Base-by-base conservation (phyloP, 2,329 filamentous ascomycete species). In the Fusarium pilosicola region DNA sequence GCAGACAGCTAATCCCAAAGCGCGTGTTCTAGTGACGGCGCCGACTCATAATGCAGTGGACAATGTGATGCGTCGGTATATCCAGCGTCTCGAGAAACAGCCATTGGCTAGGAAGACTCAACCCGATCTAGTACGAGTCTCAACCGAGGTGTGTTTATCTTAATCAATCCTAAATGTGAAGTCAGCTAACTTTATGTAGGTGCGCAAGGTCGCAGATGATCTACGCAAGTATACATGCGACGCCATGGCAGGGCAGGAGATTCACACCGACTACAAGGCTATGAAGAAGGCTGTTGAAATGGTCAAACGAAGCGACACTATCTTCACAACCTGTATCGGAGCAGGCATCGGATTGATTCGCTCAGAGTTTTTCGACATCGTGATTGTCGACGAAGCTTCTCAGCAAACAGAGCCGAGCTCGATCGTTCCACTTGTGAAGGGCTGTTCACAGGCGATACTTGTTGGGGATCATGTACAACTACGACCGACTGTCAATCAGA, bases 391-490 rank as follows among this genome's bases (percentile, higher is more conserved):
- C 62, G 84, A 86, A 76, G 85, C 85, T 12, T 86, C 85, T 6
- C 85, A 86, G 66, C 83, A 84, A 62, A 85, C 83, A 0, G 85
- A 87, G 64, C 81, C 84, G 0, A 80, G 77, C 2, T 82, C 81
- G 7, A 72, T 86, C 2, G 78, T 85, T 1, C 83, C 82, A 6
- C 77, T 85, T 6, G 79, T 83, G 15, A 86, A 85, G 61, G 83
- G 84, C 0, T 85, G 84, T 55, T 65, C 76, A n/a, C 82, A 81
- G 54, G 84, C 81, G 3, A 80, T 86, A 6, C 71, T 86, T 1
- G 84, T 86, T 4, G 85, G 84, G 2, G 85, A 86, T 55, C 84
- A 86, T 71, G 83, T 85, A 3, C 84, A 87, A 66, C 81, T 86
- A 8, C 80, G 84, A 22, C 83, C 85, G 1, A 86, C 83, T 1